A percentile compares a stretch with the other conserved stretches of the same genome.
These are phyloP conservation scores for Aspergillus mulundensis DNA, from an alignment of 495 filamentous ascomycete genomes.

Conservation along the genomic window DNA sequence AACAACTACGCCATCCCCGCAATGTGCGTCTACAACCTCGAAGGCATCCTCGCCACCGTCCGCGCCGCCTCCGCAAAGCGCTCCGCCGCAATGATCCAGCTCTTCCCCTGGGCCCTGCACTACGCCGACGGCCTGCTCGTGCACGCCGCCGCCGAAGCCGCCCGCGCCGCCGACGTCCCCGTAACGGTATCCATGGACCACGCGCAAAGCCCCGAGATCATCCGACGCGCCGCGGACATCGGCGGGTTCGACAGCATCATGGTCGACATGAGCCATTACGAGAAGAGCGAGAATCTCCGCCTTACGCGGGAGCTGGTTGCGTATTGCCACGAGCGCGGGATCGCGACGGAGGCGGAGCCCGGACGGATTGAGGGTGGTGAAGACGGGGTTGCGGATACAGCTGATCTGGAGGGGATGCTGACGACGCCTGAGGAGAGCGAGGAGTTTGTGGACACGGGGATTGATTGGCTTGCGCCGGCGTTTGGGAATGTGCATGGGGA, in stretches of 20 bases:
- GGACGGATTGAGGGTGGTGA: conserved; percentile 82
- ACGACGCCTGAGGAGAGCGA: conserved; percentile 75
- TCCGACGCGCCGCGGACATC: conserved; percentile 60
- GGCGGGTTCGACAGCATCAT: conserved; percentile 76
- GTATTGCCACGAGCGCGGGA: conserved; percentile 71
- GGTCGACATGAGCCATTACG: conserved; percentile 80
- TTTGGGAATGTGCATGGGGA: conserved; percentile 86
- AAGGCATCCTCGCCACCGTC: conserved; percentile 75
- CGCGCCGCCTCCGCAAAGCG: conserved; percentile 69
- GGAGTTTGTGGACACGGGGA: conserved; percentile 74
- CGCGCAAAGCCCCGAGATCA: conserved; percentile 67
- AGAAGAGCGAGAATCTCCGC: conserved; percentile 74
- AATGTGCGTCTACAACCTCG: conserved; percentile 85
- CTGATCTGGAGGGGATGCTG: conserved; percentile 65
- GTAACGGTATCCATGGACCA: conserved; percentile 76
- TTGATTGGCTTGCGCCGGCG: conserved; percentile 78
- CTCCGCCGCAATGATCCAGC: conserved; percentile 75
- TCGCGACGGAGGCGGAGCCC: conserved; percentile 76
- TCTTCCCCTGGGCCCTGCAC: conserved; percentile 82
- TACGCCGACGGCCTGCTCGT: conserved; percentile 63
- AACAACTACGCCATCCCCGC: conserved; percentile 68
- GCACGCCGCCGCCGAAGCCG: conserved; percentile 60
- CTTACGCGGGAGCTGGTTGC: conserved; percentile 64
- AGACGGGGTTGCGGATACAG: conserved; percentile 75
- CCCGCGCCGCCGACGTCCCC: conserved; percentile 61